A percentile compares a stretch with the other conserved stretches of the same genome.
phyloP scores from a whole-genome alignment of 2,329 filamentous ascomycete genomes.

The Epichloe elymi region DNA sequence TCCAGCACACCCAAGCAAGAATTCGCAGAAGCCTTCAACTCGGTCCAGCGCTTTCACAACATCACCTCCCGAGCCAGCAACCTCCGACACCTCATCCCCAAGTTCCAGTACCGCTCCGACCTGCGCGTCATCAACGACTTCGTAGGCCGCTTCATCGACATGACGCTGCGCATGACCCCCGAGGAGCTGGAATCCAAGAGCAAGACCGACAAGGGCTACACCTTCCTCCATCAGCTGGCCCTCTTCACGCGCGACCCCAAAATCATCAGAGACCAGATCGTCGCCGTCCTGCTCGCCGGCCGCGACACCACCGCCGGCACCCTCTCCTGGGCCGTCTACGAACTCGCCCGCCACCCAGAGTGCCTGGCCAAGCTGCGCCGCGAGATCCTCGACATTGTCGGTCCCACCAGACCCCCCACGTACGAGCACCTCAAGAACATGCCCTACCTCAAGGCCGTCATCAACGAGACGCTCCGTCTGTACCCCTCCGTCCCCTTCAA shows the following conservation, averaged over 20 bases:
- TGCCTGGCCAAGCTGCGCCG: conserved; percentile 53
- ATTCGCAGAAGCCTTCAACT: conserved; percentile 58
- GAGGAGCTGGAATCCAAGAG: conserved; percentile 53
- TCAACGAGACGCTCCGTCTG: conserved; percentile 67
- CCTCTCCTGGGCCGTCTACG: conserved; percentile 71
- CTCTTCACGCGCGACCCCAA: conserved; percentile 55
- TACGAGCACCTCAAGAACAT: conserved; percentile 78
- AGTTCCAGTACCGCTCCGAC: conserved; percentile 45
- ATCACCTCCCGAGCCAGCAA: conserved; percentile 29
- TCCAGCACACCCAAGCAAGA: conserved; percentile 33
- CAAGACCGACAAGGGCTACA: conserved; percentile 61
- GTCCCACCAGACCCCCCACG: conserved; percentile 47
- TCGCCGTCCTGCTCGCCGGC: conserved; percentile 71
- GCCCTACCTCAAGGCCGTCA: conserved; percentile 62
- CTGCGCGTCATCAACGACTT: conserved; percentile 63
- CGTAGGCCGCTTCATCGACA: conserved; percentile 58
- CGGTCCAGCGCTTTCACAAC: conserved; percentile 57
- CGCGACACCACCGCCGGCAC: conserved; percentile 78
- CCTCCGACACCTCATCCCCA: conserved; percentile 39
- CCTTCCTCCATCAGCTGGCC: conserved; percentile 76
- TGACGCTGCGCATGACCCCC: conserved; percentile 46
- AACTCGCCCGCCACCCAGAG: conserved; percentile 59
- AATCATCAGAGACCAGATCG: conserved; percentile 71
- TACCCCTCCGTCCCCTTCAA: conserved; percentile 75
- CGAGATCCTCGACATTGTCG: conserved; percentile 59